A percentile compares a stretch with the other conserved stretches of the same genome.
These are phyloP conservation scores for Aureobasidium zeae DNA, from an alignment of 2,329 filamentous ascomycete genomes.

Conservation along the genomic window DNA sequence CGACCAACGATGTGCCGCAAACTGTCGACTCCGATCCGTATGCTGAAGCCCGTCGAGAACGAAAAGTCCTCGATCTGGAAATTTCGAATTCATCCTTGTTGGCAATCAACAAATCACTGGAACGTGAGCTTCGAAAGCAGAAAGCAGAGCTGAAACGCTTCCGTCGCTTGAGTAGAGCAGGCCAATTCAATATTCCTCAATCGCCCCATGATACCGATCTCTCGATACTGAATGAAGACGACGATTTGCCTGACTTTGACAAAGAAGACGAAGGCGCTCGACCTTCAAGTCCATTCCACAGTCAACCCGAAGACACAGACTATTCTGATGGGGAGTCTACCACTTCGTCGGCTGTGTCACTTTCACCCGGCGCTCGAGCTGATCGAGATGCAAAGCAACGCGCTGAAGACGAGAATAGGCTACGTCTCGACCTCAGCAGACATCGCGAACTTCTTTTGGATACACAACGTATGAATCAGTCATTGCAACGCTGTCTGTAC, in stretches of 20 bases:
- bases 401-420: constrained; percentile 68
- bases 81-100: constrained; percentile 93
- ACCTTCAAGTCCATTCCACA: constrained; percentile 19
- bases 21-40: constrained; percentile 66
- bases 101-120: constrained; percentile 87
- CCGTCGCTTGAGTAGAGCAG: constrained; percentile 73
- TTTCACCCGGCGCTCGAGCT: constrained; percentile 31
- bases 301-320: constrained; percentile 15
- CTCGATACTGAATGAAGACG: constrained; percentile 25
- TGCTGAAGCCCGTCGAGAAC: constrained; percentile 78
- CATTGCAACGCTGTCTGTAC: constrained; percentile 76
- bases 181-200: constrained; percentile 53
- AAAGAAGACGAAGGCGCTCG: constrained; percentile 27
- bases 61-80: constrained; percentile 91
- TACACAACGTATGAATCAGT: constrained; percentile 92
- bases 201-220: constrained; percentile 1
- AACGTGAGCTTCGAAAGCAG: constrained; percentile 85
- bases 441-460: constrained; percentile 83
- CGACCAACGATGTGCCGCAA: constrained; percentile 42
- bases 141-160: constrained; percentile 79
- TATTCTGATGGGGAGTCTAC: constrained; percentile 27
- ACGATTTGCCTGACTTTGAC: constrained; percentile 27
- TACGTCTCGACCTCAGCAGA: constrained; percentile 77
- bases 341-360: constrained; percentile 24
- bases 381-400: constrained; percentile 44